Evolutionary conservation across 768 basidiomycete species (phyloP).

Genomic region (Rhodocollybia butyracea): DNA sequence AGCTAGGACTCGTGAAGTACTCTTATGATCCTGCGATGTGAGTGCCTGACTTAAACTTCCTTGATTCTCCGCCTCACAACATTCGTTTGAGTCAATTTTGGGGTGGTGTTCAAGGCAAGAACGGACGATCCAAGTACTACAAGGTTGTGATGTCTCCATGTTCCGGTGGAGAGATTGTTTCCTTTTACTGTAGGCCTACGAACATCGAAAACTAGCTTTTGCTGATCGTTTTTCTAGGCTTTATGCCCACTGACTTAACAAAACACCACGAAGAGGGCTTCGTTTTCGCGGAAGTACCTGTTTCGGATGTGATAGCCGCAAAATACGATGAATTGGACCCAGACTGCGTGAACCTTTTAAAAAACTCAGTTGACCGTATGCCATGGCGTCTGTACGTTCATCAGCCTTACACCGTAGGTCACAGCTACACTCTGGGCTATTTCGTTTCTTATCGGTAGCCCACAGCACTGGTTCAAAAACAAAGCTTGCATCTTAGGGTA

Average conservation of each 20-base stretch:
- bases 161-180: conserved; percentile 25
- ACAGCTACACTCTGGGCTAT: not conserved
- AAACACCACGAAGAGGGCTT: conserved; percentile 31
- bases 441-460: not conserved
- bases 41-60: conserved; percentile 4
- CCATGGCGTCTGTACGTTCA: conserved; percentile 32
- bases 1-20: conserved; percentile 25
- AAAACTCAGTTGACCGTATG: conserved; percentile 23
- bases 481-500: conserved; percentile 24
- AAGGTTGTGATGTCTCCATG: conserved; percentile 33
- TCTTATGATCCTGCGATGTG: conserved; percentile 28
- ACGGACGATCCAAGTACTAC: conserved; percentile 29
- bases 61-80: not conserved
- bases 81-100: conserved; percentile 24
- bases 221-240: conserved; percentile 14
- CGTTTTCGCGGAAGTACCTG: conserved; percentile 26
- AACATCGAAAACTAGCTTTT: not conserved
- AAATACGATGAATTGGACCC: conserved; percentile 28
- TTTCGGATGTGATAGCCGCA: conserved; percentile 24
- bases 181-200: conserved; percentile 24
- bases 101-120: conserved; percentile 23
- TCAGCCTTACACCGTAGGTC: conserved; percentile 24
- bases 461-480: conserved; percentile 22
- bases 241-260: conserved; percentile 31
- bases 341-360: conserved; percentile 22